phyloP scores from a whole-genome alignment of 768 basidiomycete species.

The Amanita phalloides region DNA sequence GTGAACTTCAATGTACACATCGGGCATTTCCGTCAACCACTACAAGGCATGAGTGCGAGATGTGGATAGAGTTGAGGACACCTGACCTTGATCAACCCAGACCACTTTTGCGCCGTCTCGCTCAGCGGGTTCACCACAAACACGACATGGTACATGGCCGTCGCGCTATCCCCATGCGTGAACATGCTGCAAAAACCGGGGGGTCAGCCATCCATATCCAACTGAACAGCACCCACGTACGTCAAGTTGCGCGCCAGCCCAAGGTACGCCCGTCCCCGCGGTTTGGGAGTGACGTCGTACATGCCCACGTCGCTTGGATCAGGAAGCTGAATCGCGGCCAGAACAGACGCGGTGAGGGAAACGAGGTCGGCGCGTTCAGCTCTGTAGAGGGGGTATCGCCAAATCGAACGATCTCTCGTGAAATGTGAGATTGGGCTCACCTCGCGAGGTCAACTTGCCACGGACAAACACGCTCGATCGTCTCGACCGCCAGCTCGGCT shows the following conservation, averaged over 20 bases:
- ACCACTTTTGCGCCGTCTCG: slow-evolving; percentile 79
- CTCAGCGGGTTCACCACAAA: slow-evolving; percentile 80
- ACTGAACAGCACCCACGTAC: slow-evolving; percentile 25
- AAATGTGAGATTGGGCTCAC: slow-evolving; percentile 20
- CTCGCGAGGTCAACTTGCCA: slow-evolving; percentile 24
- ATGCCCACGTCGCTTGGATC: slow-evolving; percentile 67
- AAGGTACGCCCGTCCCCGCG: slow-evolving; percentile 52
- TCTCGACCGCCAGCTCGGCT: slow-evolving; percentile 54
- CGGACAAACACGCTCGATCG: slow-evolving; percentile 45
- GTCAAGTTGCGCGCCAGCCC: slow-evolving; percentile 50
- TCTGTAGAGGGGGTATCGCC: slow-evolving; percentile 22
- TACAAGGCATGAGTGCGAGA: slow-evolving; percentile 12
- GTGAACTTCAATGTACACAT: slow-evolving; percentile 64
- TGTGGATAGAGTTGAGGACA: no score
- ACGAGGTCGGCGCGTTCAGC: slow-evolving; percentile 46
- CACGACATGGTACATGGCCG: slow-evolving; percentile 59
- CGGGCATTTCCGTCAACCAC: slow-evolving; percentile 59
- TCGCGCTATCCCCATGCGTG: slow-evolving; percentile 52
- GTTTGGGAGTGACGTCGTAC: slow-evolving; percentile 52
- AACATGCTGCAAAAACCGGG: slow-evolving; percentile 41
- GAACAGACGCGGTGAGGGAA: slow-evolving; percentile 57
- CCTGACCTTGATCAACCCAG: slow-evolving; percentile 59
- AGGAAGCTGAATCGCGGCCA: slow-evolving; percentile 60
- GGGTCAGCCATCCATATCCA: not conserved
- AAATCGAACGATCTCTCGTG: not conserved